These are phyloP conservation scores for Coemansia sp. DNA, from an alignment of 192 early-diverging fungal species.

Conservation along the genomic window DNA sequence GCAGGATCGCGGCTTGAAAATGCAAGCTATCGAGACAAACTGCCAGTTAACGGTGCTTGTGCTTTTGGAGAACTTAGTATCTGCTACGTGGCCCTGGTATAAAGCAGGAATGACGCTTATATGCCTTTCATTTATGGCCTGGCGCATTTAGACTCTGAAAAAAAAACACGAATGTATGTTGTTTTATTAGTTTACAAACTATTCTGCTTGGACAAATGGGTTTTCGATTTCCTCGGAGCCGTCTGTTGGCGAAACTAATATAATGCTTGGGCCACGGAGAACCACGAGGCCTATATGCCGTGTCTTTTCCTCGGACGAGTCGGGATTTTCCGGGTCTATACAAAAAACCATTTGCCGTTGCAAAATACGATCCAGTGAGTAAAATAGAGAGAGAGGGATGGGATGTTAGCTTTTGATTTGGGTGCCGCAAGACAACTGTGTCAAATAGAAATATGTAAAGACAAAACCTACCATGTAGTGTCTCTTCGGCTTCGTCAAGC, in stretches of 20 bases:
- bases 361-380: no score
- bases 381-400: no score
- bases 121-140: no score
- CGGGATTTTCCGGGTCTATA: slow-evolving; percentile 27
- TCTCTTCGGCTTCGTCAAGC: slow-evolving; percentile 88
- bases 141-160: no score
- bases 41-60: not conserved
- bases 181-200: not conserved
- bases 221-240: slow-evolving; percentile 90
- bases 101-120: no score
- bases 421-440: no score
- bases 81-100: no score
- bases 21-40: no score
- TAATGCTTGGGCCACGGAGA: slow-evolving; percentile 84
- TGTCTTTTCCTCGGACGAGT: slow-evolving; percentile 43
- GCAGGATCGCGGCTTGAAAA: slow-evolving; percentile 2
- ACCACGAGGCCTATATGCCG: slow-evolving; percentile 84
- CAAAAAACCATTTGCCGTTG: not conserved
- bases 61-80: no score
- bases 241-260: slow-evolving; percentile 87
- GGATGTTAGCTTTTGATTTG: no score
- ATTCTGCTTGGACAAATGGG: slow-evolving; percentile 68
- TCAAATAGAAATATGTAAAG: no score
- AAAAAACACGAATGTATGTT: not conserved
- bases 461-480: slow-evolving; percentile 61